A percentile compares a stretch with the other conserved stretches of the same genome.
phyloP scores from a whole-genome alignment of 2,329 filamentous ascomycete species.

The Diplodia corticola region DNA sequence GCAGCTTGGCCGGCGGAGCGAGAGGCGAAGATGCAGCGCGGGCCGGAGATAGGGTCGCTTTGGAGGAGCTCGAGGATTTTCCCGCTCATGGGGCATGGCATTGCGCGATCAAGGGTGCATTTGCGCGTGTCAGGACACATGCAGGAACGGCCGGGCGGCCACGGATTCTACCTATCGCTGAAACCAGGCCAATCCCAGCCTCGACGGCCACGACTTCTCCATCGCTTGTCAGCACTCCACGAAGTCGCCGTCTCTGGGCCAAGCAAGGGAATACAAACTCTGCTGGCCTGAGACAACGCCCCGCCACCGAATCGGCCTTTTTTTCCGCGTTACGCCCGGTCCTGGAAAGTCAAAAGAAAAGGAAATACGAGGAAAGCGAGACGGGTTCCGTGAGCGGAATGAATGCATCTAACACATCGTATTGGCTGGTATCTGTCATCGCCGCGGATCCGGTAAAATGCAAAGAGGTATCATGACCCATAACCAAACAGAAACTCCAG shows the following conservation, averaged over 20 bases:
- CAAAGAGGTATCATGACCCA: background rate
- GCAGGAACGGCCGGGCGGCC: background rate
- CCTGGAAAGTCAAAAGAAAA: no score
- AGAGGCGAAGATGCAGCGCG: background rate
- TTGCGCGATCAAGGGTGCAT: no score
- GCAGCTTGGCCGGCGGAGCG: slow-evolving; percentile 8
- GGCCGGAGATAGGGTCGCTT: background rate
- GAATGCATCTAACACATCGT: background rate
- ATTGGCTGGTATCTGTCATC: background rate
- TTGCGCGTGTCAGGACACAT: background rate
- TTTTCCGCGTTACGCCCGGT: background rate
- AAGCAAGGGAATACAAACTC: no score
- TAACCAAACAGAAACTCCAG: background rate
- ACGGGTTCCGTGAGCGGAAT: background rate
- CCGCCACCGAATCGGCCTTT: background rate
- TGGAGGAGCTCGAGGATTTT: slow-evolving; percentile 2
- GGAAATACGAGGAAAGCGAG: background rate
- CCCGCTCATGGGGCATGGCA: background rate
- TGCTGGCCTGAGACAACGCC: no score
- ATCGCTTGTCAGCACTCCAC: no score
- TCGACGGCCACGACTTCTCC: no score
- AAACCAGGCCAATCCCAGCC: no score
- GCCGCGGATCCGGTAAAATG: background rate
- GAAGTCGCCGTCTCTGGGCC: no score
- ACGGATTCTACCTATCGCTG: no score